Conservation (phyloP, 306 rosid species). For the Trifolium pratense region DNA sequence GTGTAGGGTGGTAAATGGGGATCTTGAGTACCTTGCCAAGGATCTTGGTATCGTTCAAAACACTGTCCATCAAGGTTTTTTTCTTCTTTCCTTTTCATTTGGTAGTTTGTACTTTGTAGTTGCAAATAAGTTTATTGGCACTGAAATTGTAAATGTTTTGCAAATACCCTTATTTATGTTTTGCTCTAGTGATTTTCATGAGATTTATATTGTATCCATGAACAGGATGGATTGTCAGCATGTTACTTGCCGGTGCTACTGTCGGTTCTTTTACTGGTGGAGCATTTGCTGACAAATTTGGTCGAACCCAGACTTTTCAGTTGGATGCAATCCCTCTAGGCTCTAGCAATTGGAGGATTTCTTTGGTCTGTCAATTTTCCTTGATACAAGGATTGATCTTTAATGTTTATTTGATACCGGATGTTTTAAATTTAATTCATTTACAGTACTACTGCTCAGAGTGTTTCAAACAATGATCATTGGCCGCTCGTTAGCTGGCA, state of each 20-base stretch:
- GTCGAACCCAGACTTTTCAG: conserved; percentile 86
- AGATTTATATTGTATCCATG: conserved; percentile 40
- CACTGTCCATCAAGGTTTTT: conserved; percentile 72
- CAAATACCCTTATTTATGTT: neutral
- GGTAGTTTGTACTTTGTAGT: neutral
- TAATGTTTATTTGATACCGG: conserved; percentile 8
- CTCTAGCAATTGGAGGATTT: conserved; percentile 78
- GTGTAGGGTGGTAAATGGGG: conserved; percentile 90
- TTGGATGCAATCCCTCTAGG: conserved; percentile 86
- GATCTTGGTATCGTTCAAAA: conserved; percentile 86
- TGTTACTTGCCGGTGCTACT: conserved; percentile 84
- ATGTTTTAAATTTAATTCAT: conserved; percentile 31
- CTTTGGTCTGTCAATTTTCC: conserved; percentile 63
- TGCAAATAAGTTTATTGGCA: conserved; percentile 8
- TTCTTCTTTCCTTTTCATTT: neutral
- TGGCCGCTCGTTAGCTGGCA: conserved; percentile 88
- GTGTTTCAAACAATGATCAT: conserved; percentile 85
- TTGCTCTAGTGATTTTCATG: conserved; percentile 21
- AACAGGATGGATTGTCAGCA: conserved; percentile 95
- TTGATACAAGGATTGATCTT: conserved; percentile 34
- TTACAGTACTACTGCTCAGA: conserved; percentile 85
- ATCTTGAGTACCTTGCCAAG: conserved; percentile 89
- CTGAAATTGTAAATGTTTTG: conserved; percentile 6
- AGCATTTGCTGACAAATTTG: conserved; percentile 90
- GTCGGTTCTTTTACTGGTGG: conserved; percentile 95